Percentiles rank a stretch among this genome's conserved stretches.
Conservation (phyloP, 2,329 filamentous ascomycete species). For the Colletotrichum caudatum region DNA sequence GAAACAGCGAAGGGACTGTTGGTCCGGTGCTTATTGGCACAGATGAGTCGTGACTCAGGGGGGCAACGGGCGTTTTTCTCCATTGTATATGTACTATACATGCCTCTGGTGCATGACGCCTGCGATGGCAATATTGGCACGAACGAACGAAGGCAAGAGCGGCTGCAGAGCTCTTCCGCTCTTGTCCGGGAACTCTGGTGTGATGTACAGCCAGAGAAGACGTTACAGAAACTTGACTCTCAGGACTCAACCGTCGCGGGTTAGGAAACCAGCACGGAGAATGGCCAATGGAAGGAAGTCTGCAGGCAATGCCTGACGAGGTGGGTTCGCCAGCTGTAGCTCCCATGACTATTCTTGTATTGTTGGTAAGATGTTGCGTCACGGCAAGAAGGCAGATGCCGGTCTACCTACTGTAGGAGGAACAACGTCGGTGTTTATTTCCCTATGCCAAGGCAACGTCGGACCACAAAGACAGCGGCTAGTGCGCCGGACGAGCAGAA, state of each 20-base stretch:
- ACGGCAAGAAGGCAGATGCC: not conserved
- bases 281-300: not conserved
- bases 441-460: not conserved
- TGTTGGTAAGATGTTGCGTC: not conserved
- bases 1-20: not conserved
- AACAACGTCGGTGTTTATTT: not conserved
- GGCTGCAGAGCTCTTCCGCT: not conserved
- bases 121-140: not conserved
- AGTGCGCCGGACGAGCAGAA: not conserved
- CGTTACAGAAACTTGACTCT: not conserved
- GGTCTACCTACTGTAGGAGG: not conserved
- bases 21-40: not conserved
- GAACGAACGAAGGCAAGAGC: not conserved
- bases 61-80: not conserved
- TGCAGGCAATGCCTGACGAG: not conserved
- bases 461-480: not conserved
- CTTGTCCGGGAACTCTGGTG: not conserved
- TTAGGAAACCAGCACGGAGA: not conserved
- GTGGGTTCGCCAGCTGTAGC: not conserved
- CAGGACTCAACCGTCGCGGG: not conserved
- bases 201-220: not conserved
- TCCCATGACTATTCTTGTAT: not conserved
- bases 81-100: not conserved
- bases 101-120: not conserved
- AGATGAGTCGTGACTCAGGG: not conserved